Evolutionary conservation across 139 green algal genomes (phyloP).

Genomic region (Edaphochlamys debaryana): DNA sequence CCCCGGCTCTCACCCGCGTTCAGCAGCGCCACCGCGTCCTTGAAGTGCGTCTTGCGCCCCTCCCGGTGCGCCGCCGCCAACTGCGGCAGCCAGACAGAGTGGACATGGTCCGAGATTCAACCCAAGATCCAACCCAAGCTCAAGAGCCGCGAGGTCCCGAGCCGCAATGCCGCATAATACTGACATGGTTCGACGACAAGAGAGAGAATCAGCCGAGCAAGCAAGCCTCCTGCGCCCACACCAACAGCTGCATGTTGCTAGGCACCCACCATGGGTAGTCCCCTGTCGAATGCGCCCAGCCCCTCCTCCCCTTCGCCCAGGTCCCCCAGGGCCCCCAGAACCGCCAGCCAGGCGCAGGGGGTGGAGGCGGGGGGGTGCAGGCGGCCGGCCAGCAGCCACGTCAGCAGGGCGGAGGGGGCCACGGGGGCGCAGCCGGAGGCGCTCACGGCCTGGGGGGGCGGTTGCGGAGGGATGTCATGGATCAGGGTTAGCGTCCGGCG

Average conservation of each 20-base stretch:
- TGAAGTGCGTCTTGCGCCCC: constrained; percentile 24
- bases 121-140: too few relatives aligned
- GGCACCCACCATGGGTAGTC: too few relatives aligned
- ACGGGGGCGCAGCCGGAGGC: constrained; percentile 1
- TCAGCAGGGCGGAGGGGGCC: neutral
- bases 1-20: neutral
- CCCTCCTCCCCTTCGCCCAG: constrained; percentile 12
- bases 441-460: neutral
- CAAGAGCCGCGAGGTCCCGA: too few relatives aligned
- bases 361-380: constrained; percentile 7
- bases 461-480: too few relatives aligned
- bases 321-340: constrained; percentile 7
- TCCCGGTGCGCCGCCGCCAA: neutral
- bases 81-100: neutral
- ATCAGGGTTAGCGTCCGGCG: too few relatives aligned
- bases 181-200: too few relatives aligned
- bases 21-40: constrained; percentile 2
- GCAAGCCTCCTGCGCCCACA: too few relatives aligned
- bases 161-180: too few relatives aligned
- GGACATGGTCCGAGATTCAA: too few relatives aligned
- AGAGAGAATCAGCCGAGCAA: too few relatives aligned
- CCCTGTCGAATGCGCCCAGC: too few relatives aligned
- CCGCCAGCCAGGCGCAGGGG: constrained; percentile 10
- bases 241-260: too few relatives aligned
- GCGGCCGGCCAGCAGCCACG: neutral